These are phyloP conservation scores for Solanum peruvianum DNA, from an alignment of 257 asterid species.

Conservation along the genomic window DNA sequence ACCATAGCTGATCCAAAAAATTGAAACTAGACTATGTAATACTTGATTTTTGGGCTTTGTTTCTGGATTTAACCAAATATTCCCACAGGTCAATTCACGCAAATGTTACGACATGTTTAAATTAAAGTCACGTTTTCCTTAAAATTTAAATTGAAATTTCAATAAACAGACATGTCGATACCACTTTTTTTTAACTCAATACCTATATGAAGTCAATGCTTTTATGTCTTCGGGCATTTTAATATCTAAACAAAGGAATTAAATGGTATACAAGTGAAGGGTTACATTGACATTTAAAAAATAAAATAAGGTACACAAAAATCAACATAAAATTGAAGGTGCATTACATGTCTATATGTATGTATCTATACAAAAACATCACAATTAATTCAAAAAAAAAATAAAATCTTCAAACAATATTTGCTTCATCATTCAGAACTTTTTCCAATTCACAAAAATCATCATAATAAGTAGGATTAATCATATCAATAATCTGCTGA, in stretches of 20 bases:
- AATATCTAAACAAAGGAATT: background rate
- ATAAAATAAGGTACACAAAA: background rate
- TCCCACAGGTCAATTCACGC: too few species aligned
- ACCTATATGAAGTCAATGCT: background rate
- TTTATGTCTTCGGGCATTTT: background rate
- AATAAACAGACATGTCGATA: background rate
- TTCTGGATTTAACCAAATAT: background rate
- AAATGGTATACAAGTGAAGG: too few species aligned
- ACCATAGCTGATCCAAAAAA: background rate
- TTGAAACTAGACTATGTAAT: background rate
- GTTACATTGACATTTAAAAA: background rate
- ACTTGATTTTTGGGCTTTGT: background rate
- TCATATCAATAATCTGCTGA: background rate
- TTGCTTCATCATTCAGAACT: conserved; percentile 24
- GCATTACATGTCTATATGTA: background rate
- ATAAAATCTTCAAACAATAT: background rate
- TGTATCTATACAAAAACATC: background rate
- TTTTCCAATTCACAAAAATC: conserved; percentile 1
- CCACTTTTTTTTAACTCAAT: background rate
- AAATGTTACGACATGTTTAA: too few species aligned
- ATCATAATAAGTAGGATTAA: background rate
- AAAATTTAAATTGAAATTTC: too few species aligned
- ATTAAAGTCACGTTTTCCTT: too few species aligned
- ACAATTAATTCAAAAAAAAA: background rate
- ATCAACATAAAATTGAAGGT: background rate